A percentile compares a stretch with the other conserved stretches of the same genome.
Conservation (phyloP, 805 yeast species). For the Saccharomycopsis javanensis region DNA sequence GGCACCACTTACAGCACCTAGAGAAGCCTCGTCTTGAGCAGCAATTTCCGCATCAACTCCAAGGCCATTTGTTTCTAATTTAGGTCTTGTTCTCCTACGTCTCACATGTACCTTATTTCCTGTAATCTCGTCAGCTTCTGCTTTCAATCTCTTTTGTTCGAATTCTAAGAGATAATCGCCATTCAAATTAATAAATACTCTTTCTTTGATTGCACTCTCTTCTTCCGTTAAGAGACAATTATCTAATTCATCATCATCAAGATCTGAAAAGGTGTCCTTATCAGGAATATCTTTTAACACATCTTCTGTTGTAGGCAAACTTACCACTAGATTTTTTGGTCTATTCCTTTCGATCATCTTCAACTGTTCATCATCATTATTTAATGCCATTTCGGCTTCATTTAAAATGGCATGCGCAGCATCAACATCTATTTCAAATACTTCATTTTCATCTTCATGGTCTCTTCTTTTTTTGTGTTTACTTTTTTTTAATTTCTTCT, state of each 20-base stretch:
- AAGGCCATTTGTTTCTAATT: conserved; percentile 20
- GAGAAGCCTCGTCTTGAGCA: conserved; percentile 13
- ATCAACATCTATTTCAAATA: background rate
- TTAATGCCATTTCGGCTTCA: background rate
- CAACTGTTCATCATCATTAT: conserved; percentile 18
- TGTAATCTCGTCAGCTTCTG: conserved; percentile 77
- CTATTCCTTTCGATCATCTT: conserved; percentile 33
- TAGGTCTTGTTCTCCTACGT: conserved; percentile 25
- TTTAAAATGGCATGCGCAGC: background rate
- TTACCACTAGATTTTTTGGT: conserved; percentile 43
- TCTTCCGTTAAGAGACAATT: conserved; percentile 52
- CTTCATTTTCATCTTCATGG: background rate
- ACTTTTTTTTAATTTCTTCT: background rate
- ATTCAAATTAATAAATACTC: conserved; percentile 84
- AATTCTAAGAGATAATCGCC: conserved; percentile 79
- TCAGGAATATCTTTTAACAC: conserved; percentile 45
- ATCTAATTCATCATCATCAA: conserved; percentile 75
- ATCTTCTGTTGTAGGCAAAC: conserved; percentile 49
- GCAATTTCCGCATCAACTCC: conserved; percentile 11
- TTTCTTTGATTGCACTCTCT: conserved; percentile 65
- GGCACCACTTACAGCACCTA: conserved; percentile 22
- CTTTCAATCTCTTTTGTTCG: conserved; percentile 72
- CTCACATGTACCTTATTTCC: conserved; percentile 50
- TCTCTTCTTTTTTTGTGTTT: background rate
- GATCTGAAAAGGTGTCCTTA: conserved; percentile 58